These are phyloP conservation scores for Podaxis sp. DNA, from an alignment of 768 basidiomycete species.

Conservation along the genomic window DNA sequence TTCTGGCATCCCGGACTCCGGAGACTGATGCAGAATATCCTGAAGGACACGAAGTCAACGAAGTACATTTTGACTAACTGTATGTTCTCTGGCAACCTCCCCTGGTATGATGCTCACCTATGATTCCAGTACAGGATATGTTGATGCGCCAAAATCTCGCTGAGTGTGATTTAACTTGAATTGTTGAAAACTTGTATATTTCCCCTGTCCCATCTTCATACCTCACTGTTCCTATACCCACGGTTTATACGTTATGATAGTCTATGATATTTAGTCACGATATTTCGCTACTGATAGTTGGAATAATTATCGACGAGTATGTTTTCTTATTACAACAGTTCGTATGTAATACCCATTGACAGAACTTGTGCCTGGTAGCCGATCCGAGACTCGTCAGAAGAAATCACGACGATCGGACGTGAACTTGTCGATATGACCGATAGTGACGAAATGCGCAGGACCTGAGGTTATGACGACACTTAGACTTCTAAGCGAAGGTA, in stretches of 20 bases:
- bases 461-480: not conserved
- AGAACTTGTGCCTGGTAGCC: not conserved
- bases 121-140: conserved; percentile 42
- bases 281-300: too few species aligned
- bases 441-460: not conserved
- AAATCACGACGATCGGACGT: not conserved
- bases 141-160: conserved; percentile 45
- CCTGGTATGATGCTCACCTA: conserved; percentile 4
- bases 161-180: conserved; percentile 36
- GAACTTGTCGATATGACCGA: not conserved
- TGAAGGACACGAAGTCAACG: conserved; percentile 59
- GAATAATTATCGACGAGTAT: not conserved
- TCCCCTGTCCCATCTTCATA: not conserved
- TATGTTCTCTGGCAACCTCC: conserved; percentile 23
- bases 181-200: conserved; percentile 16
- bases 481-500: not conserved
- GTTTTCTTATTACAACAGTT: not conserved
- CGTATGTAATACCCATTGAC: not conserved
- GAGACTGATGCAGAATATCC: conserved; percentile 12
- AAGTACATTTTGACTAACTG: conserved; percentile 48
- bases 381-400: not conserved
- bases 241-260: not conserved
- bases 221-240: not conserved
- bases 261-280: too few species aligned
- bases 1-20: not conserved